Evolutionary conservation across 805 yeast genomes (phyloP), one percentile per base, ranked within the genome.

Genomic region (Ogataea methanolica): DNA sequence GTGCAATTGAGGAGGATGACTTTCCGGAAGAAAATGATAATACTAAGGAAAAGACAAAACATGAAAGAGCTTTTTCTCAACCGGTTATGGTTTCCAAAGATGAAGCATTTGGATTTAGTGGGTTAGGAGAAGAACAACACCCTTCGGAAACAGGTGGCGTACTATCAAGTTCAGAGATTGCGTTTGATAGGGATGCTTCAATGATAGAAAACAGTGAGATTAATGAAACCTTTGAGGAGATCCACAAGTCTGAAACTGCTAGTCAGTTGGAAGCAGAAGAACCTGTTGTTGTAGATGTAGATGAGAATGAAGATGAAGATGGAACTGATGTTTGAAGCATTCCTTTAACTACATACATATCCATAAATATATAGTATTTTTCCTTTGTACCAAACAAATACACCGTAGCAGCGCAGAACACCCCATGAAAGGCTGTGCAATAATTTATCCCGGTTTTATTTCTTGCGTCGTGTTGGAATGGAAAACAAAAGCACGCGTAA

Each of bases 221-320:
- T 26, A 55, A 48, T 40, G 66, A 62, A 42, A 54, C 57, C 6
- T 62, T 61, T 49, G 65, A 62, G 41, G 59, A 59, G 45, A 58
- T 62, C 17, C 47, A 40, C n/a, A 46, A 38, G 14, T 36, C 57
- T 14, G 55, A 48, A 26, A 42, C 50, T 7, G 50, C 41, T n/a
- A 42, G 45, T 39, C 44, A 41, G 44, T 36, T 48, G 9, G 60
- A 55, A 6, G 43, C 34, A 9, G 61, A 54, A 33, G 57, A 53
- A 39, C 59, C 59, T 3, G 55, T 56, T 6, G 49, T 58, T 23
- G 51, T 53, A 11, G 44, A 39, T 21, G 49, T 45, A 15, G 50
- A 42, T 44, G 53, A 41, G 23, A 22, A 33, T 39, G 26, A n/a
- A 4, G 33, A 4, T 15, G 33, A 39, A n/a, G 17, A 26, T 26